These are phyloP conservation scores for Rhodotorula sp. DNA, from an alignment of 1,284 basidiomycete genomes.

Conservation along the genomic window DNA sequence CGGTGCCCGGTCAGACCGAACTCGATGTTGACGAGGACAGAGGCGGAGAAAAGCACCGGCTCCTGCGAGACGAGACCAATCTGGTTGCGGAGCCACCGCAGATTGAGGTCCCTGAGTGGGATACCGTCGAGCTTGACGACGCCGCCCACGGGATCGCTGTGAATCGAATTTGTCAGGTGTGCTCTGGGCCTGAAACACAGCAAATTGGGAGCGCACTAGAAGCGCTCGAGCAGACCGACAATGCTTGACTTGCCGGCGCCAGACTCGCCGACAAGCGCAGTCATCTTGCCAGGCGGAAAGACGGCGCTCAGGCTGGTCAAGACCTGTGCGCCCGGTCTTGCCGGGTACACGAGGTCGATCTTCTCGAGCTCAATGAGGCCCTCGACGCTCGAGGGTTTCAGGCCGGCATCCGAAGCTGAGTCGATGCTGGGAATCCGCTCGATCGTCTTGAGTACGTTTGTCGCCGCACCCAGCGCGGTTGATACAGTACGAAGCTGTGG, in stretches of 20 bases:
- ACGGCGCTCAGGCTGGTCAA: constrained; percentile 63
- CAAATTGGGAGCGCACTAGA: constrained; percentile 46
- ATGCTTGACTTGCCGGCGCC: constrained; percentile 78
- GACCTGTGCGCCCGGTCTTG: constrained; percentile 72
- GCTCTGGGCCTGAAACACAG: not conserved
- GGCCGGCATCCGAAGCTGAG: constrained; percentile 68
- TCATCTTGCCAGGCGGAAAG: constrained; percentile 53
- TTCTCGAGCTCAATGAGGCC: constrained; percentile 68
- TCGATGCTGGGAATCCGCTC: constrained; percentile 84
- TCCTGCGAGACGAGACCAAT: constrained; percentile 59
- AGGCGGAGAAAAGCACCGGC: constrained; percentile 72
- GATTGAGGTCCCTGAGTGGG: constrained; percentile 74
- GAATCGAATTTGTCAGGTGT: constrained; percentile 4
- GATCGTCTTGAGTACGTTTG: constrained; percentile 79
- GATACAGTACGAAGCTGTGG: constrained; percentile 64
- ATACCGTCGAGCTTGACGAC: constrained; percentile 74
- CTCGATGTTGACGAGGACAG: constrained; percentile 75
- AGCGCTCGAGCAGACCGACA: constrained; percentile 51
- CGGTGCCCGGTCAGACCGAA: constrained; percentile 80
- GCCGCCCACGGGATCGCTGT: constrained; percentile 77
- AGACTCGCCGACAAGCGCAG: constrained; percentile 76
- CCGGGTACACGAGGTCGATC: constrained; percentile 87
- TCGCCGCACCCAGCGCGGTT: constrained; percentile 83
- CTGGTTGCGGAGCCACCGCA: constrained; percentile 84
- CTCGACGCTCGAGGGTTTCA: constrained; percentile 68